Percentiles rank a stretch among this genome's conserved stretches.
Evolutionary conservation across 2,329 filamentous ascomycete genomes (phyloP).

Genomic region (Trichoderma atroviride): DNA sequence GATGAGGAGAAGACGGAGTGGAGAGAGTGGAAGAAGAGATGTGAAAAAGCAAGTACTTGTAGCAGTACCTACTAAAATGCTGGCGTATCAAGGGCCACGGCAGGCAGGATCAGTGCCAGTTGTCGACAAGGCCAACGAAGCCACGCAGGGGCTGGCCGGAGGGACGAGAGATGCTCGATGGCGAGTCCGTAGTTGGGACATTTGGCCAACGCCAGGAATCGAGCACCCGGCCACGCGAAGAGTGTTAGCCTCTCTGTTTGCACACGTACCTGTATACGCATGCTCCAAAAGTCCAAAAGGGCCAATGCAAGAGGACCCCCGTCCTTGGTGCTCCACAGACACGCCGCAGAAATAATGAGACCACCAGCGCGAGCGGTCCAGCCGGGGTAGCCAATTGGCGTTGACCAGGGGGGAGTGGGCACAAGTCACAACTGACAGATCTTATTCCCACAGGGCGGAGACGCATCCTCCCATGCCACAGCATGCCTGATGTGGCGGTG

Average conservation of each 20-base stretch:
- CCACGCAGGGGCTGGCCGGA: background rate
- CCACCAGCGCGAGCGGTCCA: conserved; percentile 24
- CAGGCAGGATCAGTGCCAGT: background rate
- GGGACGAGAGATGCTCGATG: background rate
- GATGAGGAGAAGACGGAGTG: background rate
- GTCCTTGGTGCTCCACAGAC: conserved; percentile 8
- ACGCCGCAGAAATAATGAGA: conserved; percentile 26
- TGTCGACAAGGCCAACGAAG: background rate
- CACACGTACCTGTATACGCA: background rate
- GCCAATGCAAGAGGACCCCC: background rate
- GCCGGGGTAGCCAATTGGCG: conserved; percentile 24
- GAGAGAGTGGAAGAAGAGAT: conserved; percentile 9
- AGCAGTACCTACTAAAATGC: background rate
- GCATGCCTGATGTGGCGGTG: conserved; percentile 28
- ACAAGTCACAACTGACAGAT: conserved; percentile 34
- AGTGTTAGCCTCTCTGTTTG: background rate
- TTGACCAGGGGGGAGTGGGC: conserved; percentile 22
- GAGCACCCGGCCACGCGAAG: background rate
- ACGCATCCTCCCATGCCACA: conserved; percentile 27
- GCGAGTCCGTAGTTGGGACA: conserved; percentile 3
- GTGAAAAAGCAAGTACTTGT: background rate
- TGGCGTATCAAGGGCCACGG: conserved; percentile 8
- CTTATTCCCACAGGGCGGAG: conserved; percentile 32
- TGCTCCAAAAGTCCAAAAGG: background rate
- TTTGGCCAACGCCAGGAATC: background rate